Base-by-base conservation (phyloP, 2,329 filamentous ascomycete genomes). In the Stemphylium lycopersici region DNA sequence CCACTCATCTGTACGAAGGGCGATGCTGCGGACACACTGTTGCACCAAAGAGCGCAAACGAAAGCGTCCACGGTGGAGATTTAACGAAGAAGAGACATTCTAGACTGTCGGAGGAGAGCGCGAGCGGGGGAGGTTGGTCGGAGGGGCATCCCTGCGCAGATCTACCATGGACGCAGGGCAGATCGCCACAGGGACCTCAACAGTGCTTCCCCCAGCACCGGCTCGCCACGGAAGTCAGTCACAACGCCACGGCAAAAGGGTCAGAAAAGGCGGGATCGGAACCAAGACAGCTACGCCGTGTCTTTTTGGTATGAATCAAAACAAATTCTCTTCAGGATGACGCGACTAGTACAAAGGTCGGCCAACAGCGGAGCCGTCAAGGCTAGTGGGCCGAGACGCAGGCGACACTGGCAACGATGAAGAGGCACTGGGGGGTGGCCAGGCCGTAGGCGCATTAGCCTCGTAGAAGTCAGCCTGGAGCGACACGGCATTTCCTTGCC, bases 151-250 rank as follows among this genome's bases (percentile, higher is more conserved):
- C 26, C 26, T 29, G 26, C 26, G 26, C 26, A 43, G 16, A 49
- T 29, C 38, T 16, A 16, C 26, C 29, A 16, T 18, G 24, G 37
- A 33, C 31, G 46, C 7, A 24, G 13, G 37, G 31, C 37, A 13
- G 46, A 48, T 48, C 46, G 29, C 18, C 37, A n/a, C 46, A 48
- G 46, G 42, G 37, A 22, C 33, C 18, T 32, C 37, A 34, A 41
- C 13, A 15, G 24, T n/a, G n/a, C 7, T 6, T 12, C 29, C 26
- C 26, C 22, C 40, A 32, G 12, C 16, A 32, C 26, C 29, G n/a
- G 31, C 26, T 6, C 11, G 40, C 16, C 7, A 16, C 15, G n/a
- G 31, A 22, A 3, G 11, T 13, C 12, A 32, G 12, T 20, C 18
- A 36, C 8, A 45, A 34, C 13, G 32, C 22, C 13, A 45, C 32